A percentile compares a stretch with the other conserved stretches of the same genome.
Evolutionary conservation across 2,329 filamentous ascomycete species (phyloP).

Genomic region (Sporothrix sp.): DNA sequence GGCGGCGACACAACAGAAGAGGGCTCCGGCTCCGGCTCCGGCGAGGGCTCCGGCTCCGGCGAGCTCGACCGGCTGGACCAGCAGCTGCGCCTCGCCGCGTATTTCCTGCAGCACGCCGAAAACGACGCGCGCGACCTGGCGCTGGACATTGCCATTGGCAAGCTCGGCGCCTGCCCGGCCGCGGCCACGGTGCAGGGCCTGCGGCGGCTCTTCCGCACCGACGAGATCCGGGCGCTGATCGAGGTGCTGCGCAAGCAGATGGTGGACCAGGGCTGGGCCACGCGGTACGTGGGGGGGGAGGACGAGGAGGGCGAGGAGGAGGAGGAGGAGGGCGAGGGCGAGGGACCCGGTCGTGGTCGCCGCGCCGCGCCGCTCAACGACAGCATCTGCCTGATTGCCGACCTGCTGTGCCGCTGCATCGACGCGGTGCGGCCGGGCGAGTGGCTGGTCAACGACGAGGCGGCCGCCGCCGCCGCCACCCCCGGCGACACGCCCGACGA

Average conservation of each 20-base stretch:
- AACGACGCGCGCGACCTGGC: conserved; percentile 52
- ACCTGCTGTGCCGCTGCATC: conserved; percentile 61
- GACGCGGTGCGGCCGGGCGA: conserved; percentile 67
- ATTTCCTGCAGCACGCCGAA: conserved; percentile 52
- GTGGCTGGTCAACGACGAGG: conserved; percentile 57
- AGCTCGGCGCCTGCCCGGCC: conserved; percentile 57
- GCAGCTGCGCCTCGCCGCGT: conserved; percentile 58
- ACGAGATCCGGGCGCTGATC: conserved; percentile 62
- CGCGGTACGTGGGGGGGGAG: conserved; percentile 54
- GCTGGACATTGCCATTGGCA: conserved; percentile 58
- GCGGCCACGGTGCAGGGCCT: conserved; percentile 52
- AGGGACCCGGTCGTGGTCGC: conserved; percentile 18
- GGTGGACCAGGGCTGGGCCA: conserved; percentile 65
- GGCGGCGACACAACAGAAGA: conserved; percentile 26
- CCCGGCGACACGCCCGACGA: background rate
- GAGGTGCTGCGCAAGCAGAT: conserved; percentile 64
- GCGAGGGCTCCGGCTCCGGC: conserved; percentile 24
- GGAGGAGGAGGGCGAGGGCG: conserved; percentile 16
- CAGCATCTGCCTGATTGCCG: conserved; percentile 60
- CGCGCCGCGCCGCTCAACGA: conserved; percentile 49
- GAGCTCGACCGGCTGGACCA: conserved; percentile 52
- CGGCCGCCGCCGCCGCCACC: conserved; percentile 26
- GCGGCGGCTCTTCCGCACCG: conserved; percentile 51
- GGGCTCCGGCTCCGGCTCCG: conserved; percentile 26
- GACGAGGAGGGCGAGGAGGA: conserved; percentile 33